Conservation (phyloP, 371 early-diverging fungal species). For the Nematocida sp. region DNA sequence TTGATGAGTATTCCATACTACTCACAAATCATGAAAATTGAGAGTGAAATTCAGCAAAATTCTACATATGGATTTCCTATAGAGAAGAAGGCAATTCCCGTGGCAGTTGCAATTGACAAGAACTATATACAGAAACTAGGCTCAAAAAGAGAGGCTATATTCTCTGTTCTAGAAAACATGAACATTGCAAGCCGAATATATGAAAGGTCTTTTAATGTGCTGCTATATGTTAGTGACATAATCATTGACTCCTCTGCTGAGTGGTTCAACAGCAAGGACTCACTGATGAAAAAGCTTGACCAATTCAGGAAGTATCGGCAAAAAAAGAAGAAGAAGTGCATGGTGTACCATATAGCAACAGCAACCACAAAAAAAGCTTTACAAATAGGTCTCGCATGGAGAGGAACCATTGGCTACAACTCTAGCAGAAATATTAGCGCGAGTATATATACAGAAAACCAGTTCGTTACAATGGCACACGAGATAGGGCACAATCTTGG, state of each 20-base stretch:
- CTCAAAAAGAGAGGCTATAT: slow-evolving; percentile 37
- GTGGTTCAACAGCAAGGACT: slow-evolving; percentile 36
- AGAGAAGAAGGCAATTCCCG: slow-evolving; percentile 24
- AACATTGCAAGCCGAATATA: slow-evolving; percentile 54
- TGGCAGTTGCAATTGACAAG: slow-evolving; percentile 10
- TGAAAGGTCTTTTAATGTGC: slow-evolving; percentile 41
- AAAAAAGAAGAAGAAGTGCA: slow-evolving; percentile 41
- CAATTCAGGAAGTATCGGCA: slow-evolving; percentile 28
- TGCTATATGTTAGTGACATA: slow-evolving; percentile 46
- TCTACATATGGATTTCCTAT: slow-evolving; percentile 28
- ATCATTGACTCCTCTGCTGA: slow-evolving; percentile 49
- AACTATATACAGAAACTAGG: slow-evolving; percentile 23
- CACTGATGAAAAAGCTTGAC: slow-evolving; percentile 28
- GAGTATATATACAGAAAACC: slow-evolving; percentile 48
- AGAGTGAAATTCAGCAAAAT: background rate
- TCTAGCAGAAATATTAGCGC: slow-evolving; percentile 30
- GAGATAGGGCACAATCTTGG: slow-evolving; percentile 56
- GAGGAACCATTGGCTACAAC: slow-evolving; percentile 39
- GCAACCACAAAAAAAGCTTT: background rate
- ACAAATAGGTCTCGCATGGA: slow-evolving; percentile 56
- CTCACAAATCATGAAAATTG: slow-evolving; percentile 32
- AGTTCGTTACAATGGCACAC: slow-evolving; percentile 55
- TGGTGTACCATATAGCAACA: slow-evolving; percentile 46
- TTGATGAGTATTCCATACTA: slow-evolving; percentile 41
- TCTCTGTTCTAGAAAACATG: slow-evolving; percentile 49